A percentile compares a stretch with the other conserved stretches of the same genome.
Evolutionary conservation across 208 protist species (phyloP).

Genomic region (Vickermania ingenoplastis): DNA sequence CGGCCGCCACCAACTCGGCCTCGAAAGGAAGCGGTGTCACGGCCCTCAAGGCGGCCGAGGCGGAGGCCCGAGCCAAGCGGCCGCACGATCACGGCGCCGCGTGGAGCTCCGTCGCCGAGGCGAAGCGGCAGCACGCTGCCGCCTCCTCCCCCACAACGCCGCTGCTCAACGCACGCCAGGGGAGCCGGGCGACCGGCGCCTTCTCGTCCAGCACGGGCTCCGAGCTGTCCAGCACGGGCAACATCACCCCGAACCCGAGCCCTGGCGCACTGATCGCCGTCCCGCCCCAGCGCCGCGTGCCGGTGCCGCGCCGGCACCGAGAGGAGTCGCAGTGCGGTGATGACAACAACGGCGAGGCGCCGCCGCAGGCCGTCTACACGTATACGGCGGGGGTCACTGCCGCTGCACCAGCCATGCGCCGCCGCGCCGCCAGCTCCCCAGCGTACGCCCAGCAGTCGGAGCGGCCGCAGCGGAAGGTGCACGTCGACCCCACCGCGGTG

Average conservation of each 20-base stretch:
- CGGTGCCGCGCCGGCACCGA: no score
- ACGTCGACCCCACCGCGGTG: not conserved
- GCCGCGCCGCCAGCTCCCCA: not conserved
- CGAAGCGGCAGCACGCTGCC: not conserved
- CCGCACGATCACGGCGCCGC: slow-evolving; percentile 1
- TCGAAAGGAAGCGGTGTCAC: not conserved
- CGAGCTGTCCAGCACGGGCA: not conserved
- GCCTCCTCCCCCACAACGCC: not conserved
- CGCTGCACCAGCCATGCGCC: no score
- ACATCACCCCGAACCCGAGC: not conserved
- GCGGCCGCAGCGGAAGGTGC: not conserved
- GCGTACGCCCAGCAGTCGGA: not conserved
- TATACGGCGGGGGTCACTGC: no score
- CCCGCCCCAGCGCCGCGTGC: no score
- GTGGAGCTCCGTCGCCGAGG: not conserved
- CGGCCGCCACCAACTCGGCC: not conserved
- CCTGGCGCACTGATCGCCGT: no score
- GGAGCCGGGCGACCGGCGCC: no score
- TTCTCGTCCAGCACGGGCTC: not conserved
- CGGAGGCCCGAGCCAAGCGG: not conserved
- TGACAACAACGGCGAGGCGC: no score
- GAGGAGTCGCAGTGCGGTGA: no score
- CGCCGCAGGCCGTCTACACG: no score
- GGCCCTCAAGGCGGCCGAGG: not conserved
- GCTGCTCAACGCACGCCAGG: no score